Conservation (phyloP, 768 basidiomycete species). For the Leucosporidium scottii region DNA sequence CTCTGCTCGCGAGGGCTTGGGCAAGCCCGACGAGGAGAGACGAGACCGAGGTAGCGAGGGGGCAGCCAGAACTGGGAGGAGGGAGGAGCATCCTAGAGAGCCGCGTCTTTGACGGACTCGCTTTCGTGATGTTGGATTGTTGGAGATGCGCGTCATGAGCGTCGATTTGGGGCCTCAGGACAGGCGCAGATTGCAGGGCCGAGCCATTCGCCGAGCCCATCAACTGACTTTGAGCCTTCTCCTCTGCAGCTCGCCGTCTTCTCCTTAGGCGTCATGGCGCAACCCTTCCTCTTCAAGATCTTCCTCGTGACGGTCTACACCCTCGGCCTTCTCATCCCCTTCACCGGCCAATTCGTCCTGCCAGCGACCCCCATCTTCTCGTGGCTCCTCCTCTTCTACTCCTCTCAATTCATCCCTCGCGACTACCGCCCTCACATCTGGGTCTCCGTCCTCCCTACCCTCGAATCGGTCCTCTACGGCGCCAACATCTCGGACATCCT, state of each 20-base stretch:
- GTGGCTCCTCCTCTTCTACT: slow-evolving; percentile 80
- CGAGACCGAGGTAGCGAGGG: neutral
- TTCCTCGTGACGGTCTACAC: slow-evolving; percentile 59
- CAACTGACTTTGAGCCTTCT: neutral
- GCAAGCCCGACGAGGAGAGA: no score
- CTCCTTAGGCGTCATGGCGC: slow-evolving; percentile 27
- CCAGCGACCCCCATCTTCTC: slow-evolving; percentile 79
- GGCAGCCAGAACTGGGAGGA: neutral
- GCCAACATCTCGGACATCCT: slow-evolving; percentile 97
- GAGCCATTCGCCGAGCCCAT: neutral
- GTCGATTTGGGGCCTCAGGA: neutral
- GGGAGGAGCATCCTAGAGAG: no score
- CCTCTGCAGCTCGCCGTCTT: slow-evolving; percentile 28
- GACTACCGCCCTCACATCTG: slow-evolving; percentile 66
- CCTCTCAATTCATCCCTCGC: slow-evolving; percentile 74
- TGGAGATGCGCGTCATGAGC: neutral
- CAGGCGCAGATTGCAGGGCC: neutral
- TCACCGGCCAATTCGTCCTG: slow-evolving; percentile 54
- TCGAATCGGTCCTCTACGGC: slow-evolving; percentile 90
- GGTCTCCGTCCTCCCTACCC: slow-evolving; percentile 85
- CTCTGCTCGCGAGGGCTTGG: no score
- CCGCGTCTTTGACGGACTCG: no score
- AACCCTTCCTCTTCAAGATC: slow-evolving; percentile 48
- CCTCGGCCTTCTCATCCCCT: slow-evolving; percentile 65
- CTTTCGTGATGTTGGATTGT: neutral